A percentile compares a stretch with the other conserved stretches of the same genome.
phyloP scores from a whole-genome alignment of 2,329 filamentous ascomycete genomes.

The Rasamsonia emersonii region DNA sequence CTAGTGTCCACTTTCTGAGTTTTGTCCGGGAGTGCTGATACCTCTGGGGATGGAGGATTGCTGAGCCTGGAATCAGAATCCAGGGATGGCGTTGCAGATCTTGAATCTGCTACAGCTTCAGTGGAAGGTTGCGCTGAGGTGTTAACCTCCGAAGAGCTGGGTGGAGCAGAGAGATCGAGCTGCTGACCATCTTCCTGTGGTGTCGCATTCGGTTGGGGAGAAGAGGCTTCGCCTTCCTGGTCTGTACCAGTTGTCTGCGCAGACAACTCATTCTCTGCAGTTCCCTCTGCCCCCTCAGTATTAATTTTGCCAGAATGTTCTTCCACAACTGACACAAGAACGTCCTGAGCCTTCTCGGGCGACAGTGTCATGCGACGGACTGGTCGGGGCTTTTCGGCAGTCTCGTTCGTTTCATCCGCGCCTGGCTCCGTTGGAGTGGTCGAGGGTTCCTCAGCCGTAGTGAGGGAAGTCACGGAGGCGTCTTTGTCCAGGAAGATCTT shows the following conservation, averaged over 20 bases:
- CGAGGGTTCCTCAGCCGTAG: constrained; percentile 58
- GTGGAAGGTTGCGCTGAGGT: constrained; percentile 8
- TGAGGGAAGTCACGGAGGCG: constrained; percentile 68
- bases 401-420: constrained; percentile 19
- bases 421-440: constrained; percentile 33
- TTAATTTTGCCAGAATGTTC: constrained; percentile 44
- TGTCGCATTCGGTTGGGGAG: constrained; percentile 17
- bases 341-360: constrained; percentile 55
- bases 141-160: constrained; percentile 15
- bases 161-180: constrained; percentile 49
- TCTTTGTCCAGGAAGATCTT: constrained; percentile 87
- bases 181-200: constrained; percentile 50
- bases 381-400: constrained; percentile 20
- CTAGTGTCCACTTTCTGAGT: constrained; percentile 11
- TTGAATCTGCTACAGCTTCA: constrained; percentile 6
- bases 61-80: constrained; percentile 7
- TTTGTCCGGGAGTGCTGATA: constrained; percentile 5
- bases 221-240: constrained; percentile 10
- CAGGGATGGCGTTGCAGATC: constrained; percentile 5
- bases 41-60: constrained; percentile 10
- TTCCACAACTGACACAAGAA: constrained; percentile 57
- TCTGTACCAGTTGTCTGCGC: constrained; percentile 10
- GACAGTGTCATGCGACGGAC: constrained; percentile 41
- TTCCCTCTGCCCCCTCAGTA: constrained; percentile 13
- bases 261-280: constrained; percentile 15